Evolutionary conservation across 2,329 filamentous ascomycete species (phyloP).

Genomic region (Uncinocarpus reesii): DNA sequence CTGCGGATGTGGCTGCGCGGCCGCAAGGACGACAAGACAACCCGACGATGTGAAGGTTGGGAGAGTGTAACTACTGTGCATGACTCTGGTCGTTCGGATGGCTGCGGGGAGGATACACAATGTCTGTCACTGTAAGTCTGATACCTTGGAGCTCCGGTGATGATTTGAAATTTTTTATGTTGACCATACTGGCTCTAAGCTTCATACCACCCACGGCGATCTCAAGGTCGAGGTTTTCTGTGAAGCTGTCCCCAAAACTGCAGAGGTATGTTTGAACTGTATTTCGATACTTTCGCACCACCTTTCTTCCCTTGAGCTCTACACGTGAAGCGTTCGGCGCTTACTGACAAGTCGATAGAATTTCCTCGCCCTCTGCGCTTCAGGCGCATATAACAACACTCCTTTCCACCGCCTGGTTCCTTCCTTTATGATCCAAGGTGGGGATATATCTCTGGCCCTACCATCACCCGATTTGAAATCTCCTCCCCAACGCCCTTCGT

Average conservation of each 20-base stretch:
- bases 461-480: slow-evolving; percentile 32
- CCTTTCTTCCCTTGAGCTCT: too few species aligned
- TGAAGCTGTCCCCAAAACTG: slow-evolving; percentile 84
- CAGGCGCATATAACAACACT: slow-evolving; percentile 49
- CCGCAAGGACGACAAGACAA: background rate
- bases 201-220: slow-evolving; percentile 82
- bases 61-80: too few species aligned
- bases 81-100: too few species aligned
- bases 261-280: slow-evolving; percentile 49
- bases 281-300: background rate
- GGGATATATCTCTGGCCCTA: slow-evolving; percentile 41
- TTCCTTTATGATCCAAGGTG: slow-evolving; percentile 55
- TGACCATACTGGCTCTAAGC: slow-evolving; percentile 24
- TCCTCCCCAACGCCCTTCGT: slow-evolving; percentile 22
- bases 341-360: slow-evolving; percentile 36
- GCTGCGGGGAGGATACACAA: too few species aligned
- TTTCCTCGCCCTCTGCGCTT: slow-evolving; percentile 56
- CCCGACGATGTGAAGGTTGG: background rate
- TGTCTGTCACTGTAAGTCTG: slow-evolving; percentile 17
- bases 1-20: background rate
- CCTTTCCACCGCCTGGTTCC: slow-evolving; percentile 56
- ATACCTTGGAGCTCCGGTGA: background rate
- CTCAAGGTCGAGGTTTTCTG: slow-evolving; percentile 96
- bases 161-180: too few species aligned
- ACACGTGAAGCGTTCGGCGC: too few species aligned